Percentiles rank a stretch among this genome's conserved stretches.
Conservation (phyloP, 768 basidiomycete species). For the Phanerochaete sordida region DNA sequence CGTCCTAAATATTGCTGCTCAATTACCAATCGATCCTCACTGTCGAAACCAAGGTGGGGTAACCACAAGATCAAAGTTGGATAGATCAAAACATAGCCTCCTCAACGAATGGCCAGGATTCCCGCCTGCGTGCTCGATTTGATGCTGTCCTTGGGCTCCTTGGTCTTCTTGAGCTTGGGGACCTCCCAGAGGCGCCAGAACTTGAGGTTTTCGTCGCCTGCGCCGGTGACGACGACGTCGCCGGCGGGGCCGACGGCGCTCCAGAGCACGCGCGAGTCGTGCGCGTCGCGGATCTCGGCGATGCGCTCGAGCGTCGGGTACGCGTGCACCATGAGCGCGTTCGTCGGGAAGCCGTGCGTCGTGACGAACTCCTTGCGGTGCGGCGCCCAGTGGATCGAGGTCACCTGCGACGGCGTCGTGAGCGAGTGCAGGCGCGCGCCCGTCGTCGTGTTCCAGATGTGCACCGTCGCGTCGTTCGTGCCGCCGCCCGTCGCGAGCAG, state of each 20-base stretch:
- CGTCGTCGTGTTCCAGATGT: conserved; percentile 90
- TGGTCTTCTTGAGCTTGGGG: conserved; percentile 51
- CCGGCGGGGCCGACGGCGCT: conserved; percentile 85
- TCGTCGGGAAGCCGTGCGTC: conserved; percentile 93
- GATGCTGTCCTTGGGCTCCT: conserved; percentile 32
- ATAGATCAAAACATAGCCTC: neutral
- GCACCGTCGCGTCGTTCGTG: conserved; percentile 87
- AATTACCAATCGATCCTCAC: no score
- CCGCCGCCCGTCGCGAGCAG: conserved; percentile 93
- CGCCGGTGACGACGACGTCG: conserved; percentile 88
- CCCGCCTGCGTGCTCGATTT: conserved; percentile 22
- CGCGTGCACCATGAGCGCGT: conserved; percentile 74
- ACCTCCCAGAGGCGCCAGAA: conserved; percentile 90
- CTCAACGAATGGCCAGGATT: conserved; percentile 24
- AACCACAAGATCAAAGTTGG: neutral
- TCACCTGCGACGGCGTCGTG: conserved; percentile 87
- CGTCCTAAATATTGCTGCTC: no score
- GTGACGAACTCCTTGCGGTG: conserved; percentile 87
- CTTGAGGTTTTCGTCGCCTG: conserved; percentile 95
- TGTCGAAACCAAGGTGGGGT: neutral
- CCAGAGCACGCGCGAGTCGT: conserved; percentile 87
- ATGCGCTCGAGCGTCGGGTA: conserved; percentile 86
- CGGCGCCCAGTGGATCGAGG: conserved; percentile 83
- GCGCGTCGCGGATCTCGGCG: conserved; percentile 86
- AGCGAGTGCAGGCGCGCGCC: conserved; percentile 88